phyloP scores from a whole-genome alignment of 441 rosid species.

The Arabidopsis hybrid region DNA sequence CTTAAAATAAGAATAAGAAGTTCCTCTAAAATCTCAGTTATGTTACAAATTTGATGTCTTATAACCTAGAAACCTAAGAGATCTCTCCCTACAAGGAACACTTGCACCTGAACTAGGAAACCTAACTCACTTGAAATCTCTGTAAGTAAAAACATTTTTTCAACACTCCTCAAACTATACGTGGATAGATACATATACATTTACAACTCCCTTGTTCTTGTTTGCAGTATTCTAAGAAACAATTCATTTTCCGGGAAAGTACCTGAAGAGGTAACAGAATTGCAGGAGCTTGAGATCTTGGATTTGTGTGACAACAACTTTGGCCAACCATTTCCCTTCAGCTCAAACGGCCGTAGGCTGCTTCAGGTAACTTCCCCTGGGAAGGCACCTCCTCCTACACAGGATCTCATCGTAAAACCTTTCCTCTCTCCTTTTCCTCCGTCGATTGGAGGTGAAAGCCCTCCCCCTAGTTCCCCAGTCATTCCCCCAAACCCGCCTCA shows the following conservation, averaged over 20 bases:
- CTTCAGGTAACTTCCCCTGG: conserved; percentile 30
- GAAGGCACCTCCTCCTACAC: too few species aligned
- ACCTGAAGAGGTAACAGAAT: conserved; percentile 73
- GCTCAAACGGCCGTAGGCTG: conserved; percentile 27
- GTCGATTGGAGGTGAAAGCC: neutral
- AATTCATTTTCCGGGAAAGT: conserved; percentile 76
- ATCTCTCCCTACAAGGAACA: conserved; percentile 75
- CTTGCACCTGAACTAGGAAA: conserved; percentile 76
- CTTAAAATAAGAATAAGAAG: neutral
- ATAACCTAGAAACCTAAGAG: conserved; percentile 51
- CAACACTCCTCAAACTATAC: neutral
- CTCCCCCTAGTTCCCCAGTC: neutral
- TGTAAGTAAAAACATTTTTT: conserved; percentile 54
- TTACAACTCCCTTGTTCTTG: conserved; percentile 14
- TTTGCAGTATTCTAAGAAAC: conserved; percentile 77
- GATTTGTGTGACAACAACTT: conserved; percentile 91
- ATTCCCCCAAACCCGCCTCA: neutral
- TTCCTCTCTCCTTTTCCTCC: too few species aligned
- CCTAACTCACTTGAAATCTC: conserved; percentile 63
- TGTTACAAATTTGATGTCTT: neutral
- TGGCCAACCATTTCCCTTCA: conserved; percentile 60
- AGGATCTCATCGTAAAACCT: too few species aligned
- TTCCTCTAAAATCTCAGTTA: neutral
- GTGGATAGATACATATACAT: neutral
- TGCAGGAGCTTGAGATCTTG: conserved; percentile 80